Evolutionary conservation across 139 green algal genomes (phyloP).

Genomic region (Choricystis sp.): DNA sequence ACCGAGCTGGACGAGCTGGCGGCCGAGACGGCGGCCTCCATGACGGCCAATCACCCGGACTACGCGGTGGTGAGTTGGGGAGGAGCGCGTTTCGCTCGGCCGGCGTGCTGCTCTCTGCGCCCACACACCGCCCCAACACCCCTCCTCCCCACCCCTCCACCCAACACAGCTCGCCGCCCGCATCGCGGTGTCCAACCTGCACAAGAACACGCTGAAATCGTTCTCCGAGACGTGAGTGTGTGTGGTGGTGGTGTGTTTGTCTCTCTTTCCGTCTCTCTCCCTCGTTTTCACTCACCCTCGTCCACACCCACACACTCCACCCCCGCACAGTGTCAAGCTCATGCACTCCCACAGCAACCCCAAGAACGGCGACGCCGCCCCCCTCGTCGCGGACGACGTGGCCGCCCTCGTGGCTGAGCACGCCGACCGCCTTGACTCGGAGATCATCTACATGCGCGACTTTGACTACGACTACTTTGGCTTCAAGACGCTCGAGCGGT

Average conservation of each 20-base stretch:
- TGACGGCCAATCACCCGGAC: conserved; percentile 94
- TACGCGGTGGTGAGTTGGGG: conserved; percentile 71
- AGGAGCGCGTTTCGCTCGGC: background rate
- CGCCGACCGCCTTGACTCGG: conserved; percentile 68
- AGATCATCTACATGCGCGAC: conserved; percentile 98
- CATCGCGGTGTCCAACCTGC: conserved; percentile 97
- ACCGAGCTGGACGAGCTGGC: conserved; percentile 94
- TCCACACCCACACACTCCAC: too few species aligned
- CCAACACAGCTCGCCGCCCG: conserved; percentile 79
- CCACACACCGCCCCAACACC: background rate
- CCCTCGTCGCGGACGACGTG: conserved; percentile 78
- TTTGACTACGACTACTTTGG: conserved; percentile 99
- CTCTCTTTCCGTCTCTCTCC: background rate
- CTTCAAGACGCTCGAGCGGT: conserved; percentile 99
- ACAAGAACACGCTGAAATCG: conserved; percentile 98
- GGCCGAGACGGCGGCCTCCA: conserved; percentile 91
- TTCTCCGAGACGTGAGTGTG: conserved; percentile 78
- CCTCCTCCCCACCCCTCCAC: background rate
- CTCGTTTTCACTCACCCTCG: background rate
- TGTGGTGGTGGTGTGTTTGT: background rate
- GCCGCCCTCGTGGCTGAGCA: conserved; percentile 83
- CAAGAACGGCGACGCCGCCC: conserved; percentile 62
- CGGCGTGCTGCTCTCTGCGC: background rate
- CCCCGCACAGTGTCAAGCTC: conserved; percentile 75
- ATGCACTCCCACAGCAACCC: conserved; percentile 86